phyloP scores from a whole-genome alignment of 805 yeast genomes.

The Candida sanyiensis region DNA sequence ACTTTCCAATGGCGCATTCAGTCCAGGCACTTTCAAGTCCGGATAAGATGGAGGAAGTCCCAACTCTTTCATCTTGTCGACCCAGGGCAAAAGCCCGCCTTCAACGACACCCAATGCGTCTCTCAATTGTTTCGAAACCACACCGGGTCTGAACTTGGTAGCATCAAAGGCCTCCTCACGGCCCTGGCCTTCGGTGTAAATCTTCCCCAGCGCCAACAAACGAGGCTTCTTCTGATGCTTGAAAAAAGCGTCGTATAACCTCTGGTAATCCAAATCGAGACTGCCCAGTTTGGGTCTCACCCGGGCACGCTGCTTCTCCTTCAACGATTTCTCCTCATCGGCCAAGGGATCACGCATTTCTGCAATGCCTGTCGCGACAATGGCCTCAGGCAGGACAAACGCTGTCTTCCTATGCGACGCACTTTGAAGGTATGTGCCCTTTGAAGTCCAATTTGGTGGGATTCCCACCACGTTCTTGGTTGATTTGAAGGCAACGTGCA shows the following conservation, averaged over 20 bases:
- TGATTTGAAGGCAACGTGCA: constrained; percentile 60
- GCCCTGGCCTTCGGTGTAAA: constrained; percentile 75
- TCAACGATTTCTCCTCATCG: constrained; percentile 46
- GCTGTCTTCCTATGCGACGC: constrained; percentile 62
- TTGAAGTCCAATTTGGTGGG: constrained; percentile 80
- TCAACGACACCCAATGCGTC: constrained; percentile 64
- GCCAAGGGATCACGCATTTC: constrained; percentile 67
- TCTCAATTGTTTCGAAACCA: constrained; percentile 52
- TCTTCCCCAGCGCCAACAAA: constrained; percentile 64
- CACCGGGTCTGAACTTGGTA: constrained; percentile 57
- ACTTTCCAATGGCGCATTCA: constrained; percentile 37
- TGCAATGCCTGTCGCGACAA: constrained; percentile 76
- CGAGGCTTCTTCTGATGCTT: constrained; percentile 71
- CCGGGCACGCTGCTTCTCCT: constrained; percentile 71
- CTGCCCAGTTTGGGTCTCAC: constrained; percentile 88
- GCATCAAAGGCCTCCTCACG: constrained; percentile 38
- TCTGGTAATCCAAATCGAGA: constrained; percentile 79
- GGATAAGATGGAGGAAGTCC: constrained; percentile 70
- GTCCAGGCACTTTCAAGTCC: constrained; percentile 51
- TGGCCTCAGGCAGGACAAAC: constrained; percentile 72
- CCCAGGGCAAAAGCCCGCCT: constrained; percentile 63
- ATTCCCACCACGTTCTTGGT: constrained; percentile 65
- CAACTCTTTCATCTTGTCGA: constrained; percentile 52
- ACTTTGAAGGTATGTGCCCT: constrained; percentile 61
- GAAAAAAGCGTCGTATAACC: constrained; percentile 81